Conservation (phyloP, 2,329 filamentous ascomycete genomes). For the Talaromyces sp. region DNA sequence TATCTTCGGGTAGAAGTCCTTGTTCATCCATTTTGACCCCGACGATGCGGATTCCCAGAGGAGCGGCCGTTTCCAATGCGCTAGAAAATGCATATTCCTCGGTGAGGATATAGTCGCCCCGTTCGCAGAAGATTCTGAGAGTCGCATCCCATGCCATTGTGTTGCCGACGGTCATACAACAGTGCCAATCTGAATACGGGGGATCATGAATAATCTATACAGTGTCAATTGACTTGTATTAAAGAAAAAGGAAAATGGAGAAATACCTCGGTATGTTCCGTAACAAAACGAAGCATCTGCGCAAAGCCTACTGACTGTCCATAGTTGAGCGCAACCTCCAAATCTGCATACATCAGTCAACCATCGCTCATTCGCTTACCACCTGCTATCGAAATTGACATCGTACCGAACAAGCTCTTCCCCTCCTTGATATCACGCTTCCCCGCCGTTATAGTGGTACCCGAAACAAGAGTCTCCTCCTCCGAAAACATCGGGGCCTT, state of each 20-base stretch:
- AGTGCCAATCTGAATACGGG: slow-evolving; percentile 85
- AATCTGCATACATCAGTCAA: slow-evolving; percentile 49
- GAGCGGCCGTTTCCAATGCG: slow-evolving; percentile 60
- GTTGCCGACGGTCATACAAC: slow-evolving; percentile 76
- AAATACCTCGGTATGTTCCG: slow-evolving; percentile 78
- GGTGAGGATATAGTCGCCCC: slow-evolving; percentile 72
- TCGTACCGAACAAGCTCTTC: slow-evolving; percentile 15
- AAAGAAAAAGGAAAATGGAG: background rate
- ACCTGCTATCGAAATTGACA: background rate
- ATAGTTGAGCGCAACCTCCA: slow-evolving; percentile 89
- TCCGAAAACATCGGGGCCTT: slow-evolving; percentile 65
- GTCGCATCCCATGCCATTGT: slow-evolving; percentile 81
- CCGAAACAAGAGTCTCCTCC: slow-evolving; percentile 56
- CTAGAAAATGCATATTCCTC: slow-evolving; percentile 91
- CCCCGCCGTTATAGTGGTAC: slow-evolving; percentile 60
- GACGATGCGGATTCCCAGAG: slow-evolving; percentile 57
- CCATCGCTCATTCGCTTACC: background rate
- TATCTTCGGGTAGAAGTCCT: slow-evolving; percentile 56
- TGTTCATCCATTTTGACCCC: slow-evolving; percentile 62
- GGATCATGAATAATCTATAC: slow-evolving; percentile 68
- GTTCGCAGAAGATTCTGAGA: slow-evolving; percentile 71
- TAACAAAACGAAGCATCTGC: slow-evolving; percentile 83
- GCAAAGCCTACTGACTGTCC: slow-evolving; percentile 79
- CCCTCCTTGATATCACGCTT: slow-evolving; percentile 74
- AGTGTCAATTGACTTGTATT: background rate